A percentile compares a stretch with the other conserved stretches of the same genome.
Evolutionary conservation across 345 rosid species (phyloP).

Genomic region (Camelina sativa): DNA sequence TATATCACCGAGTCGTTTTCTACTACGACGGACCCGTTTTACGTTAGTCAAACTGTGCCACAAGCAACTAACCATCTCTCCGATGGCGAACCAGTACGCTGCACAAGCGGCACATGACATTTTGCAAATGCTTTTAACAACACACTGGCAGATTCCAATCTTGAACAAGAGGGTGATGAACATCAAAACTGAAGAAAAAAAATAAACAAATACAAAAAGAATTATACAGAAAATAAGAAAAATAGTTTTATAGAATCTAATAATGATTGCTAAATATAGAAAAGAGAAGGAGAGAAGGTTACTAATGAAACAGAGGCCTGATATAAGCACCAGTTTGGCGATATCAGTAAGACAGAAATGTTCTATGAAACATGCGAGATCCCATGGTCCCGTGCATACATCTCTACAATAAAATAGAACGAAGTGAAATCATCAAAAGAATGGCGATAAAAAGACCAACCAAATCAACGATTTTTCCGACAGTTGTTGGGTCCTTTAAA

Average conservation of each 20-base stretch:
- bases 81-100: conserved; percentile 57
- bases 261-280: not conserved
- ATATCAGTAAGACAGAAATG: conserved; percentile 70
- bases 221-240: not conserved
- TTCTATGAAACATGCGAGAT: conserved; percentile 71
- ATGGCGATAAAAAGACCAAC: not conserved
- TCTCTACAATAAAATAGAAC: conserved; percentile 46
- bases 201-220: conserved; percentile 2
- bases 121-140: conserved; percentile 67
- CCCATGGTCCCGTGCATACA: conserved; percentile 76
- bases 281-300: conserved; percentile 10
- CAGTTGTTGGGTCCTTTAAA: not conserved
- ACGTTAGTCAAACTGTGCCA: conserved; percentile 58
- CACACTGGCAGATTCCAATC: conserved; percentile 77
- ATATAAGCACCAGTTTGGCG: conserved; percentile 59
- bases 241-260: not conserved
- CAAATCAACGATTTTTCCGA: not conserved
- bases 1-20: conserved; percentile 44
- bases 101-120: conserved; percentile 72
- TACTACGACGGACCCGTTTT: conserved; percentile 45
- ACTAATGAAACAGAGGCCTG: conserved; percentile 68
- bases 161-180: conserved; percentile 71
- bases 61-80: conserved; percentile 52
- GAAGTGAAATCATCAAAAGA: not conserved
- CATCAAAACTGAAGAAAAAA: conserved; percentile 55